phyloP scores from a whole-genome alignment of 2,329 filamentous ascomycete genomes.

The Emmonsia crescens region DNA sequence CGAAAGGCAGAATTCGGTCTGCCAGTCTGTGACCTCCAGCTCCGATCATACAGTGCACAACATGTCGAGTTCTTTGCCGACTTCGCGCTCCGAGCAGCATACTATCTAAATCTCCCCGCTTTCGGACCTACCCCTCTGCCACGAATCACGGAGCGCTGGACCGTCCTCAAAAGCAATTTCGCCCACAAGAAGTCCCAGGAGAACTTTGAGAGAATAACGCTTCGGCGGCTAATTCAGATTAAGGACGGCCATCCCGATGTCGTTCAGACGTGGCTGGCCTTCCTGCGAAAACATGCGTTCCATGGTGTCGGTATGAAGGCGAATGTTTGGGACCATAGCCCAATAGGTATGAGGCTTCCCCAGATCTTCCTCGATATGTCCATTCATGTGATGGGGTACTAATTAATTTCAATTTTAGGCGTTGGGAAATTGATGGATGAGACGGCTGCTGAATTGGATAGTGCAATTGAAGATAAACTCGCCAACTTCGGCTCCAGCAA shows the following conservation, averaged over 20 bases:
- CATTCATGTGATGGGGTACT: conserved; percentile 6
- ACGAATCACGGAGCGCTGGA: conserved; percentile 84
- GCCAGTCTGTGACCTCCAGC: conserved; percentile 78
- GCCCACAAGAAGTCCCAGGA: conserved; percentile 96
- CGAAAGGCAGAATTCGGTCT: conserved; percentile 64
- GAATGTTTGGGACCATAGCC: conserved; percentile 83
- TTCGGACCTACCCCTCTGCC: conserved; percentile 79
- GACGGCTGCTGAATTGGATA: conserved; percentile 27
- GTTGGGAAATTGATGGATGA: conserved; percentile 32
- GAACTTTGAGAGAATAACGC: conserved; percentile 88
- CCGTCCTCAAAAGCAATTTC: conserved; percentile 77
- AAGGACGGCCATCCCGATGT: conserved; percentile 81
- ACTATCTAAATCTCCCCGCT: conserved; percentile 80
- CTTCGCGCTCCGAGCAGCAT: conserved; percentile 87
- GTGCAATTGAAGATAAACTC: conserved; percentile 30
- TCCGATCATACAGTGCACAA: conserved; percentile 81
- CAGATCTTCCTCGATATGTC: neutral
- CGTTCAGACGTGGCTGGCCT: conserved; percentile 86
- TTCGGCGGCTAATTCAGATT: conserved; percentile 80
- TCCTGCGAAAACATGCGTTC: conserved; percentile 82
- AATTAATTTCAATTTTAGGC: conserved; percentile 20
- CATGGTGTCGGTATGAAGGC: conserved; percentile 99
- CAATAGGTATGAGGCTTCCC: conserved; percentile 46
- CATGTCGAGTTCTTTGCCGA: conserved; percentile 92
- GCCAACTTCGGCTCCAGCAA: conserved; percentile 32